These are phyloP conservation scores for Camelina laxa DNA, from an alignment of 345 rosid genomes.

Conservation along the genomic window DNA sequence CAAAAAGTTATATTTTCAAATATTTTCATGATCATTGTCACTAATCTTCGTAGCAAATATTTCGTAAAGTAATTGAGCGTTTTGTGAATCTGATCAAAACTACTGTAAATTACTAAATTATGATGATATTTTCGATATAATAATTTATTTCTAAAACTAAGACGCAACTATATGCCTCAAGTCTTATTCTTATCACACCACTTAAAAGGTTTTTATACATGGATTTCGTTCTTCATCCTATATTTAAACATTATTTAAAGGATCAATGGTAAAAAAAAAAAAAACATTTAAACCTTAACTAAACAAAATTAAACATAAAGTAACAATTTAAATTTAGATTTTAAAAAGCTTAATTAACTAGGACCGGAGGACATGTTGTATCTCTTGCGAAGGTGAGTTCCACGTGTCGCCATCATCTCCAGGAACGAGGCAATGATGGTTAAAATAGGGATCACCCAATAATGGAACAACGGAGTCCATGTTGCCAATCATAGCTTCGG, in stretches of 20 bases:
- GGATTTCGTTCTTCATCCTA: neutral
- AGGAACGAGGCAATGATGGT: neutral
- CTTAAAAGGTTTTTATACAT: neutral
- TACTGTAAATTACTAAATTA: neutral
- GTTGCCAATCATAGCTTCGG: neutral
- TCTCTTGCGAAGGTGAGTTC: neutral
- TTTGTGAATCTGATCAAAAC: neutral
- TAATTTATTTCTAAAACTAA: neutral
- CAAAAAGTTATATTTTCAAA: neutral
- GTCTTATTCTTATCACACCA: neutral
- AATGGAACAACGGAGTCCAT: constrained; percentile 14
- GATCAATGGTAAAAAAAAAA: neutral
- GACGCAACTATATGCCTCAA: neutral
- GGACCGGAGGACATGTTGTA: neutral
- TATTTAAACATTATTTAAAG: neutral
- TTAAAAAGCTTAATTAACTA: neutral
- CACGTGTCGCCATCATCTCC: neutral
- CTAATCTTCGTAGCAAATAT: neutral
- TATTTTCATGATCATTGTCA: neutral
- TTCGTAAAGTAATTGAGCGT: neutral
- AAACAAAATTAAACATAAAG: neutral
- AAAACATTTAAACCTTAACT: too few species aligned
- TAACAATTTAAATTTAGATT: neutral
- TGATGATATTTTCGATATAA: neutral
- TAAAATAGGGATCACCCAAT: neutral